Evolutionary conservation across 371 early-diverging fungal genomes (phyloP).

Genomic region (Lichtheimia ornata): DNA sequence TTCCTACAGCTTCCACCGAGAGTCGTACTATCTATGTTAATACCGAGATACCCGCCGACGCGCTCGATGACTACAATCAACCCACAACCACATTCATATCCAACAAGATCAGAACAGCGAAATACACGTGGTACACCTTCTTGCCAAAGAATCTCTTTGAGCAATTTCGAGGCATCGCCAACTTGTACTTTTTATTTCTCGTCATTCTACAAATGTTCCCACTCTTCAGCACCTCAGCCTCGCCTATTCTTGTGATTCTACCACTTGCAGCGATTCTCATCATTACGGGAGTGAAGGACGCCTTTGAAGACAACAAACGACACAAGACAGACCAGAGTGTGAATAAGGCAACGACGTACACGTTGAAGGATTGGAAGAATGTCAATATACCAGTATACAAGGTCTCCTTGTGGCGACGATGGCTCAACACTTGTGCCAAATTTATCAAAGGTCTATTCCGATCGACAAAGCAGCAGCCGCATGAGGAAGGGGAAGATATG

Average conservation of each 20-base stretch:
- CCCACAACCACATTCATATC: conserved; percentile 32
- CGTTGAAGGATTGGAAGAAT: conserved; percentile 58
- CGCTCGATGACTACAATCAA: conserved; percentile 46
- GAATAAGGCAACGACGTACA: conserved; percentile 61
- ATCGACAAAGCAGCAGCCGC: conserved; percentile 5
- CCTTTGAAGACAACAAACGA: conserved; percentile 91
- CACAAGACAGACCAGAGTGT: conserved; percentile 82
- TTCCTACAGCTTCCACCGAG: conserved; percentile 43
- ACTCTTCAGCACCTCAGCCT: conserved; percentile 63
- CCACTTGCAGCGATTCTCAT: conserved; percentile 84
- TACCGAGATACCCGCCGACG: conserved; percentile 38
- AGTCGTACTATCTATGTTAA: conserved; percentile 49
- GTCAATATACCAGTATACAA: conserved; percentile 52
- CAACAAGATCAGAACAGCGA: conserved; percentile 83
- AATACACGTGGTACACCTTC: conserved; percentile 86
- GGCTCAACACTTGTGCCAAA: conserved; percentile 19
- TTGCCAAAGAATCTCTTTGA: conserved; percentile 92
- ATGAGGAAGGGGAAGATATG: conserved; percentile 9
- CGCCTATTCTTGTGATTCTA: conserved; percentile 80
- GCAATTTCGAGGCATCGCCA: conserved; percentile 92
- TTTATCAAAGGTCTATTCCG: conserved; percentile 11
- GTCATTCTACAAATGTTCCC: conserved; percentile 87
- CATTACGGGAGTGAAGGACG: conserved; percentile 93
- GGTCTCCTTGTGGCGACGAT: conserved; percentile 33
- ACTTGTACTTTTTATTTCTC: conserved; percentile 90